Evolutionary conservation across 768 basidiomycete species (phyloP), one percentile per base, ranked within the genome.

Genomic region (Dentipellis sp.): DNA sequence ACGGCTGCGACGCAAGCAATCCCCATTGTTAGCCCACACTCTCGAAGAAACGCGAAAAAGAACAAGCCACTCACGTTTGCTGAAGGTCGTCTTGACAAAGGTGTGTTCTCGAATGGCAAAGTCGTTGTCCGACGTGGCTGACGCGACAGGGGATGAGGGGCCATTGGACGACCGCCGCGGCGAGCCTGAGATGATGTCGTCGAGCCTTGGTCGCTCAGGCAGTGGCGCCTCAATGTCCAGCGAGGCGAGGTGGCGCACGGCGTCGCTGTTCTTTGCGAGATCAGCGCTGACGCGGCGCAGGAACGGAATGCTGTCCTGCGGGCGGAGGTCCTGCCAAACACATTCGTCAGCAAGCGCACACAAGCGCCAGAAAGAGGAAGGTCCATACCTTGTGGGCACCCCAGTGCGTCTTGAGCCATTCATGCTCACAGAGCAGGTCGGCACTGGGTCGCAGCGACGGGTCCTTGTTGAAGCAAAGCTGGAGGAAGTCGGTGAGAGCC

Each of bases 291-390:
- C 86, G 4, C 94, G 86, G 34, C 93, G 86, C 11, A 97, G 75
- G 77, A 97, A 97, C 10, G 95, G 95, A 37, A 97, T 90, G 65
- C 91, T 94, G 66, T 98, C 95, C 65, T 97, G 89, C 50, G 88
- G 89, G 21, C 91, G 87, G 34, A 95, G 73, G 62, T 92, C 86
- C 84, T 88, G 56, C 34, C 52, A 50, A 22, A 58, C 17, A 52
- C 53, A 50, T 49, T 14, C 17, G 39, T 3, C 54, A 50, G 36
- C 16, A 50, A 17, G 14, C 40, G 52, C 29, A 40, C 36, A 29
- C 56, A 55, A 49, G 39, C 11, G 51, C 50, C 4, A 36, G 10
- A 12, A 49, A 49, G n/a, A 37, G 40, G 10, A 22, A 12, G 34
- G 10, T 2, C 59, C 75, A 52, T 64, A 91, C 93, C 78, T 91